Conservation (phyloP, 306 rosid species). For the Prunus mongolica region DNA sequence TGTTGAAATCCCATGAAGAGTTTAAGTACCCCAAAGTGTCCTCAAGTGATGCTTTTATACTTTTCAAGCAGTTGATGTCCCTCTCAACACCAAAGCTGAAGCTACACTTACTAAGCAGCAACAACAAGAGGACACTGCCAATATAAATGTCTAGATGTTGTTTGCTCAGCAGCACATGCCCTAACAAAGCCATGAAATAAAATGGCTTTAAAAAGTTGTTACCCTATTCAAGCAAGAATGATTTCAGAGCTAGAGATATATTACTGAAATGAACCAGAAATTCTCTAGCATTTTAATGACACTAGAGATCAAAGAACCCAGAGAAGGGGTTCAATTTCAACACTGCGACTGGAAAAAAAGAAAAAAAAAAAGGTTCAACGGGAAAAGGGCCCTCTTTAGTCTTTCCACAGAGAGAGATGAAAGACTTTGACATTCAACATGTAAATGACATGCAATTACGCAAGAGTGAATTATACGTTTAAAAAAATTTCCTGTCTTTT, state of each 20-base stretch:
- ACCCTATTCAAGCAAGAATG: not conserved
- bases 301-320: slow-evolving; percentile 3
- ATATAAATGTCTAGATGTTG: slow-evolving; percentile 10
- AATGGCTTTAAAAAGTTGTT: not conserved
- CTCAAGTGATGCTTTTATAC: slow-evolving; percentile 1
- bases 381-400: not conserved
- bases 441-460: not conserved
- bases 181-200: not conserved
- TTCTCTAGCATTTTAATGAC: not conserved
- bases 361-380: not conserved
- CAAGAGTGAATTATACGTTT: not conserved
- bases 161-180: slow-evolving; percentile 33
- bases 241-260: not conserved
- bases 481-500: not conserved
- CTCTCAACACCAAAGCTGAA: not conserved
- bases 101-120: not conserved
- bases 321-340: not conserved
- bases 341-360: not conserved
- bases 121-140: slow-evolving; percentile 29
- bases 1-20: slow-evolving; percentile 16
- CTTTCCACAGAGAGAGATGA: not conserved
- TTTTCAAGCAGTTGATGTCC: slow-evolving; percentile 16
- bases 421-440: not conserved
- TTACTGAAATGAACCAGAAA: not conserved
- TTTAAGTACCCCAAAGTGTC: slow-evolving; percentile 6